Evolutionary conservation across 2,329 filamentous ascomycete genomes (phyloP), one percentile per base, ranked within the genome.

Genomic region (Ploettnerulaceae sp.): DNA sequence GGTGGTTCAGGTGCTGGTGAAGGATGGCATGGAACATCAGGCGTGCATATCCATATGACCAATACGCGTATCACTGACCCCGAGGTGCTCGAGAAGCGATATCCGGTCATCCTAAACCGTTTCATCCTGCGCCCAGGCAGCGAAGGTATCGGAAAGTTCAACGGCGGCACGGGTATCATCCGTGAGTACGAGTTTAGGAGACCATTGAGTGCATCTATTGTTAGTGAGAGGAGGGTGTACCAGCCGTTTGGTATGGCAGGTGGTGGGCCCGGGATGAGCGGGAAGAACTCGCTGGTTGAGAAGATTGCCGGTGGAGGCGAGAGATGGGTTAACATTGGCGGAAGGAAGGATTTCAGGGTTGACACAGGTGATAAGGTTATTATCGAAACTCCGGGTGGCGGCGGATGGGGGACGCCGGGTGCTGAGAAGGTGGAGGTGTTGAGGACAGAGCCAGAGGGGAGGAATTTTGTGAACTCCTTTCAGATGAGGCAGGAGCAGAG

Each of bases 241-340:
- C 73, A 77, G 31, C 88, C 88, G 1, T 95, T 89, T 55, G 89
- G 90, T 0, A 72, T 95, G 53, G 81, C 82, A 15, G 90, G 90
- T 1, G 90, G 90, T 5, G 82, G 81, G 39, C 82, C 89, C 48
- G 91, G 81, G 0, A 68, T 78, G 57, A 82, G 84, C 41, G 90
- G 90, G 0, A 68, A 88, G 53, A 96, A 96, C 56, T 69, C 91
- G 31, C 95, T 90, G 89, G 81, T 93, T 21, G 71, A 73, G 65
- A 65, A 65, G 48, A n/a, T n/a, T n/a, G n/a, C n/a, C n/a, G n/a
- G n/a, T 62, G 34, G 51, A 14, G 52, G 48, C 17, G 48, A 49
- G 14, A 46, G 51, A 20, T 33, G 47, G 15, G 50, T 58, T 9
- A 60, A 53, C 34, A 28, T 60, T 33, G 57, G 57, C 7, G 51